phyloP scores from a whole-genome alignment of 345 rosid genomes.

The Arabidopsis arenosa region DNA sequence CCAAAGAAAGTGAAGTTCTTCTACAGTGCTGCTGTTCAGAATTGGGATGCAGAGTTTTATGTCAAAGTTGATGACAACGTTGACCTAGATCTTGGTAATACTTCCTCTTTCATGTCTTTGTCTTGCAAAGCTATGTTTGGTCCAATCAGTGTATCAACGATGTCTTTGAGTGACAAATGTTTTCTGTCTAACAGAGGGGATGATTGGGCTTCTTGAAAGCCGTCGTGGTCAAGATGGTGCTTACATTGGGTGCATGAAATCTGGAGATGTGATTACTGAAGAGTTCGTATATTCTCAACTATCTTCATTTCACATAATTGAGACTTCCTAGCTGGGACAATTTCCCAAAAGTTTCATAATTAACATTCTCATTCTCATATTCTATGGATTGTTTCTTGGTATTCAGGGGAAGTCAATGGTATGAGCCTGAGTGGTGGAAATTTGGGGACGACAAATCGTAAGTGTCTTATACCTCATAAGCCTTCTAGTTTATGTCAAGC shows the following conservation, averaged over 20 bases:
- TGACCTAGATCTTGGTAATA: constrained; percentile 81
- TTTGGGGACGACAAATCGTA: constrained; percentile 96
- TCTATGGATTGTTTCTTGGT: constrained; percentile 32
- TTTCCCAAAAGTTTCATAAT: constrained; percentile 5
- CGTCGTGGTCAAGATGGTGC: constrained; percentile 79
- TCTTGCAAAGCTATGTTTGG: constrained; percentile 26
- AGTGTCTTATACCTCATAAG: constrained; percentile 45
- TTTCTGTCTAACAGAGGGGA: constrained; percentile 62
- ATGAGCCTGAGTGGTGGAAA: constrained; percentile 99
- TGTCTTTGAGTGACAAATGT: constrained; percentile 29
- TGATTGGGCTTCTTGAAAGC: constrained; percentile 72
- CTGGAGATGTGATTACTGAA: constrained; percentile 85
- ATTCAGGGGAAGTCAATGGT: constrained; percentile 92
- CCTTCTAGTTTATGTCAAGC: constrained; percentile 26
- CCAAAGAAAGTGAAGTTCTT: constrained; percentile 87
- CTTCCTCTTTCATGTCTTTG: constrained; percentile 33
- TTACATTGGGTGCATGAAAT: constrained; percentile 98
- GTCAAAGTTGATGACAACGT: constrained; percentile 86
- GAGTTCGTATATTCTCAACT: constrained; percentile 54
- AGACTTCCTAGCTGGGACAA: constrained; percentile 1
- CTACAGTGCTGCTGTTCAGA: constrained; percentile 86
- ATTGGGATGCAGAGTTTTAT: constrained; percentile 96
- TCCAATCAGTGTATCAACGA: neutral
- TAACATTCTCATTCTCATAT: constrained; percentile 18
- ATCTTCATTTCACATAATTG: constrained; percentile 13